Conservation (phyloP, 192 early-diverging fungal genomes). For the Funneliformis geosporum region DNA sequence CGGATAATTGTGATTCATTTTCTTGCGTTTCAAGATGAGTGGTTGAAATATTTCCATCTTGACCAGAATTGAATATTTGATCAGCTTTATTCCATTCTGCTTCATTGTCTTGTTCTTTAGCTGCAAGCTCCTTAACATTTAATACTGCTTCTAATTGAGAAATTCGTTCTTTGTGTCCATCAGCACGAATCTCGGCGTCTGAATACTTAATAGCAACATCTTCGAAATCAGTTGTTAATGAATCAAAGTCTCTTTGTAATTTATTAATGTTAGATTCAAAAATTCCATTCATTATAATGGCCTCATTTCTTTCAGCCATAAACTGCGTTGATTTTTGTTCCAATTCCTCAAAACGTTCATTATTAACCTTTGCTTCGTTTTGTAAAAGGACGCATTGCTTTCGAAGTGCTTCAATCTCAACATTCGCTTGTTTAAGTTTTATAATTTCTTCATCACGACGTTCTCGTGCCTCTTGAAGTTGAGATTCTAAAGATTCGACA, state of each 20-base stretch:
- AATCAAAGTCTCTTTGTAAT: neutral
- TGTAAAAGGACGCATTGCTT: neutral
- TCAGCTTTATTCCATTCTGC: neutral
- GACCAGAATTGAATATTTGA: neutral
- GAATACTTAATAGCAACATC: neutral
- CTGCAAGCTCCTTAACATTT: neutral
- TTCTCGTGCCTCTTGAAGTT: neutral
- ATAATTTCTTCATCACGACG: neutral
- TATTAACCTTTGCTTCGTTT: neutral
- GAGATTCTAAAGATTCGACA: neutral
- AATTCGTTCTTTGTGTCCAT: neutral
- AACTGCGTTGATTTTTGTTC: neutral
- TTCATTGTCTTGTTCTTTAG: neutral
- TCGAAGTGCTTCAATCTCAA: conserved; percentile 1
- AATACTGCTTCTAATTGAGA: neutral
- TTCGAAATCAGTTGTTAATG: neutral
- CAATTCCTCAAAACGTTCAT: neutral
- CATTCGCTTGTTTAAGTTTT: conserved; percentile 16
- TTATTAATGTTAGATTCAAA: neutral
- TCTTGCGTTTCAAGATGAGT: neutral
- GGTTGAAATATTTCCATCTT: too few relatives aligned
- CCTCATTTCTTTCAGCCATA: neutral
- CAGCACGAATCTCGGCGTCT: neutral
- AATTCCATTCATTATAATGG: neutral
- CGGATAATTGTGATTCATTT: neutral